These are phyloP conservation scores for Kickxella alabastrina DNA, from an alignment of 192 early-diverging fungal species.

Conservation along the genomic window DNA sequence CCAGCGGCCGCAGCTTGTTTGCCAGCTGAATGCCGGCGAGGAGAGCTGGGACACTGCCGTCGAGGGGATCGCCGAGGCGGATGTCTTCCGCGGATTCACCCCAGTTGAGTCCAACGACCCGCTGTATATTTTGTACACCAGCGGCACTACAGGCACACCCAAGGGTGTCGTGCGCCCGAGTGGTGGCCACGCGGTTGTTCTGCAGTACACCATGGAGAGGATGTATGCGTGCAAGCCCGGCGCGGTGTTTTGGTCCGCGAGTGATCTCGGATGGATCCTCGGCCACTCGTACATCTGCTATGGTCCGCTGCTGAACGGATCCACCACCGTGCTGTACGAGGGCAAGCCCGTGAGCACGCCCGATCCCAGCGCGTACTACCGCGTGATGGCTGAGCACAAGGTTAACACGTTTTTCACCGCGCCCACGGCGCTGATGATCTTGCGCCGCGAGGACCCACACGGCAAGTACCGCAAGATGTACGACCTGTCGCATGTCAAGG, in stretches of 20 bases:
- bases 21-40: conserved; percentile 46
- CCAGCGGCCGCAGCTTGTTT: conserved; percentile 60
- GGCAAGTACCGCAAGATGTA: conserved; percentile 54
- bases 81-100: conserved; percentile 52
- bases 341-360: conserved; percentile 82
- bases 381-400: conserved; percentile 70
- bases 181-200: conserved; percentile 70
- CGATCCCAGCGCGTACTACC: conserved; percentile 74
- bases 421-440: conserved; percentile 78
- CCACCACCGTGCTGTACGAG: conserved; percentile 80
- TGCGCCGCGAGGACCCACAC: conserved; percentile 73
- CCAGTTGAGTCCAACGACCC: conserved; percentile 64
- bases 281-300: conserved; percentile 83
- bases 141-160: conserved; percentile 73
- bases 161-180: conserved; percentile 59
- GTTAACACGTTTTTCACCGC: conserved; percentile 76
- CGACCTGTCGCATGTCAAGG: conserved; percentile 60
- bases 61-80: conserved; percentile 40
- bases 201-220: conserved; percentile 65
- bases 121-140: conserved; percentile 79
- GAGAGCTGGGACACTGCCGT: conserved; percentile 53
- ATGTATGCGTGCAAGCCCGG: conserved; percentile 68
- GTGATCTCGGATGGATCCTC: conserved; percentile 86
- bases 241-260: conserved; percentile 71
- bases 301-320: conserved; percentile 74